A percentile compares a stretch with the other conserved stretches of the same genome.
These are phyloP conservation scores for Cryoendolithus antarcticus DNA, from an alignment of 2,329 filamentous ascomycete genomes.

Conservation along the genomic window DNA sequence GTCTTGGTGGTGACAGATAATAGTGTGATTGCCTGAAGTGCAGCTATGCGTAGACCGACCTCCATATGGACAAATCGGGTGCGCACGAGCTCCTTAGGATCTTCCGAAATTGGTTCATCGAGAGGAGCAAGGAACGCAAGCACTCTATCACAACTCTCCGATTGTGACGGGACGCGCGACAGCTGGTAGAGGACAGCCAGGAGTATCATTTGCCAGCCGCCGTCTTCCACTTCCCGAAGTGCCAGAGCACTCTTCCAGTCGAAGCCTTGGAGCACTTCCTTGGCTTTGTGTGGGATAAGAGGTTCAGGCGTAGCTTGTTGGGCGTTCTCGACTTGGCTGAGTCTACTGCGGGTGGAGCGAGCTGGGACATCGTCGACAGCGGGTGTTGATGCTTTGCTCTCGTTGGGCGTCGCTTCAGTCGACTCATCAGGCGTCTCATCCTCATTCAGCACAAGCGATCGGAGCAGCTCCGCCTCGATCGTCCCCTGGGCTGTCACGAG, in stretches of 20 bases:
- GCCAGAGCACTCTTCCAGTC: constrained; percentile 78
- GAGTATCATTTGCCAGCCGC: constrained; percentile 84
- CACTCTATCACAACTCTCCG: constrained; percentile 64
- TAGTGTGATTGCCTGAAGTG: constrained; percentile 75
- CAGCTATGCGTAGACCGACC: constrained; percentile 68
- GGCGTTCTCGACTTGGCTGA: constrained; percentile 59
- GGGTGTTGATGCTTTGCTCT: constrained; percentile 41
- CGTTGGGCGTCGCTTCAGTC: constrained; percentile 49
- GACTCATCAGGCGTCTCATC: constrained; percentile 61
- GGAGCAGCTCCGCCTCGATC: constrained; percentile 65
- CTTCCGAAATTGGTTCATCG: constrained; percentile 31
- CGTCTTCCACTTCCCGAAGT: constrained; percentile 72
- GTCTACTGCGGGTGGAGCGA: constrained; percentile 72
- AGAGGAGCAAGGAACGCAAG: constrained; percentile 70
- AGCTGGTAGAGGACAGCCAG: constrained; percentile 77
- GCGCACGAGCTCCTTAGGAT: constrained; percentile 62
- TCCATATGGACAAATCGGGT: constrained; percentile 64
- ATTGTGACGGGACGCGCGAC: constrained; percentile 59
- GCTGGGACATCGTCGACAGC: constrained; percentile 57
- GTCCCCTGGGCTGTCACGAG: constrained; percentile 71
- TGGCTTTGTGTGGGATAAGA: constrained; percentile 48
- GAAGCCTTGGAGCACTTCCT: constrained; percentile 61
- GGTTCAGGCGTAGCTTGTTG: constrained; percentile 22
- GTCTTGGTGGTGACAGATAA: constrained; percentile 77
- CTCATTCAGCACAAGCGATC: constrained; percentile 45